phyloP scores from a whole-genome alignment of 768 basidiomycete species.

The Trametes maxima region DNA sequence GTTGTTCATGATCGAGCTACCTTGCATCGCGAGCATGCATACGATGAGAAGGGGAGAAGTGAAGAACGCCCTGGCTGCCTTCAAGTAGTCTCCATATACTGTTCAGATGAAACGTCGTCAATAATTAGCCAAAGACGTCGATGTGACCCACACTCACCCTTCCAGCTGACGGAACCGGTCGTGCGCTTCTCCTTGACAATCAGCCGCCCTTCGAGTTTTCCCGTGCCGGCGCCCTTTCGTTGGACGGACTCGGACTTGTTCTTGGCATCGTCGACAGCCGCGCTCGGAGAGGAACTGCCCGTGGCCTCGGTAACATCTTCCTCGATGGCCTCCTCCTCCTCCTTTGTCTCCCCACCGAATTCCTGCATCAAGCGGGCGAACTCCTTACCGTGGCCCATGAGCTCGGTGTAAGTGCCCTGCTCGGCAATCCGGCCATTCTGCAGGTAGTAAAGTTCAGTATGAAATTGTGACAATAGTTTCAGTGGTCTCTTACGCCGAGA shows the following conservation, averaged over 20 bases:
- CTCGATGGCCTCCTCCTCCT: constrained; percentile 37
- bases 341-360: constrained; percentile 54
- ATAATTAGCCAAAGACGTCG: neutral
- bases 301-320: constrained; percentile 26
- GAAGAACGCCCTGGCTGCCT: constrained; percentile 53
- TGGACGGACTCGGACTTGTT: constrained; percentile 39
- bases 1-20: constrained; percentile 58
- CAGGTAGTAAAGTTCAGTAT: too few species aligned
- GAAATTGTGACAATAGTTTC: neutral
- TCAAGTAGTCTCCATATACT: constrained; percentile 65
- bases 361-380: constrained; percentile 62
- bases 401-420: constrained; percentile 53
- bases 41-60: constrained; percentile 55
- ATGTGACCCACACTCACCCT: constrained; percentile 36
- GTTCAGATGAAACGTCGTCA: neutral
- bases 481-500: constrained; percentile 29
- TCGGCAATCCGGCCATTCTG: constrained; percentile 47
- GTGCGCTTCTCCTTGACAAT: constrained; percentile 66
- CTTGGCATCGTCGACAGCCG: constrained; percentile 39
- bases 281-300: constrained; percentile 4
- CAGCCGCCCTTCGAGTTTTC: constrained; percentile 65
- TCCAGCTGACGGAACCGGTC: constrained; percentile 61
- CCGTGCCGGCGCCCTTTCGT: constrained; percentile 51
- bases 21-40: constrained; percentile 60
- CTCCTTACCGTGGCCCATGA: constrained; percentile 50